These are phyloP conservation scores for Basidiobolus meristosporus DNA, from an alignment of 371 early-diverging fungal species.

Conservation along the genomic window DNA sequence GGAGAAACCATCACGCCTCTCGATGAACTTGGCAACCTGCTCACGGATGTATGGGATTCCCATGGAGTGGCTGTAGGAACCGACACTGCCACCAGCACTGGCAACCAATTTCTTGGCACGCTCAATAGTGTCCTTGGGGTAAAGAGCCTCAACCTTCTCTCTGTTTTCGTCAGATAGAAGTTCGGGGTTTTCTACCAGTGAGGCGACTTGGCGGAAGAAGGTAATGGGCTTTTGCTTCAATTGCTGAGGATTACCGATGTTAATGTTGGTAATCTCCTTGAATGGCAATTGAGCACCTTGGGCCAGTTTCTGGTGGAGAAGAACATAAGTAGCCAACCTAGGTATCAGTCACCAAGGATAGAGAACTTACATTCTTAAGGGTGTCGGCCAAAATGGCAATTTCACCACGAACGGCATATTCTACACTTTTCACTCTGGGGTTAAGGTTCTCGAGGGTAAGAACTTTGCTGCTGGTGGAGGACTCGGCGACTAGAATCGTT, in stretches of 20 bases:
- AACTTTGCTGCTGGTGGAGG: no score
- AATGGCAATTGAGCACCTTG: constrained; percentile 58
- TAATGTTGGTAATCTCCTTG: no score
- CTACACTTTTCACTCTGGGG: constrained; percentile 46
- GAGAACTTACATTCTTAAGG: constrained; percentile 34
- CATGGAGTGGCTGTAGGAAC: constrained; percentile 91
- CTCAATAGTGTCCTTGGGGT: constrained; percentile 67
- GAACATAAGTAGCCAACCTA: no score
- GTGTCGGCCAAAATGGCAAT: constrained; percentile 87
- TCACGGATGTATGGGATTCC: constrained; percentile 57
- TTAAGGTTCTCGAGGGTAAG: constrained; percentile 51
- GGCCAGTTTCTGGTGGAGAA: no score
- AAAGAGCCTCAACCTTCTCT: constrained; percentile 29
- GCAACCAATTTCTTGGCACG: constrained; percentile 60
- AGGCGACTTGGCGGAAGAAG: constrained; percentile 60
- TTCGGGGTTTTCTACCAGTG: constrained; percentile 74
- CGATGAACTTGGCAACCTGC: constrained; percentile 69
- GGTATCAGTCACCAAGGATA: no score
- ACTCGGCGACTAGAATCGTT: no score
- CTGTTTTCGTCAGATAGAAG: constrained; percentile 37
- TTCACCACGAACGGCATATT: constrained; percentile 95
- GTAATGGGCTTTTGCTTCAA: no score
- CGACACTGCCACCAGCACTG: constrained; percentile 52
- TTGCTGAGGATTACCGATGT: no score
- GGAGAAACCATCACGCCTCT: constrained; percentile 67